Evolutionary conservation across 2,329 filamentous ascomycete species (phyloP).

Genomic region (Talaromyces sp.): DNA sequence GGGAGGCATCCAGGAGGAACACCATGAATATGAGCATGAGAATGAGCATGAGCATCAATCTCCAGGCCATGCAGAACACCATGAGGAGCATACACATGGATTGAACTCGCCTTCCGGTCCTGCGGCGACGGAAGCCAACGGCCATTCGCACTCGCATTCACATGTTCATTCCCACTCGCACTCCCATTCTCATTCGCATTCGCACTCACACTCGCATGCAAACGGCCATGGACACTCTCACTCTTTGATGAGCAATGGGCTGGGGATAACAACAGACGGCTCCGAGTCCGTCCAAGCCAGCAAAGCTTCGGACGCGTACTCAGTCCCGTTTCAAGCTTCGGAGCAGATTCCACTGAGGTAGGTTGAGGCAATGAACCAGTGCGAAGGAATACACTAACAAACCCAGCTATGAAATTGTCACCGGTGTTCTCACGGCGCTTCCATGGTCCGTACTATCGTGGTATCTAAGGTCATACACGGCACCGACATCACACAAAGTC

Average conservation of each 20-base stretch:
- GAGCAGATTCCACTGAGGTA: slow-evolving; percentile 8
- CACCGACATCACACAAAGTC: slow-evolving; percentile 12
- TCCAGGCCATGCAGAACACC: not conserved
- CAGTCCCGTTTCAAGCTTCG: slow-evolving; percentile 6
- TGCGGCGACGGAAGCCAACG: slow-evolving; percentile 20
- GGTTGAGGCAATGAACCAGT: not conserved
- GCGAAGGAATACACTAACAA: slow-evolving; percentile 14
- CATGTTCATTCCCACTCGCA: slow-evolving; percentile 1
- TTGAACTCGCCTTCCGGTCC: not conserved
- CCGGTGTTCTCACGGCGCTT: slow-evolving; percentile 39
- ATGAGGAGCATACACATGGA: not conserved
- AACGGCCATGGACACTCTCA: not conserved
- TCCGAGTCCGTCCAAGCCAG: slow-evolving; percentile 2
- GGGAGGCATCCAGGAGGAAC: slow-evolving; percentile 19
- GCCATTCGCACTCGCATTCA: slow-evolving; percentile 16
- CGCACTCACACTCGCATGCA: not conserved
- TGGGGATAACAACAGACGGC: not conserved
- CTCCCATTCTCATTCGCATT: slow-evolving; percentile 1
- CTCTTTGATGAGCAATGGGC: not conserved
- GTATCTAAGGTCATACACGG: slow-evolving; percentile 24
- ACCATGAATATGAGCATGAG: slow-evolving; percentile 22
- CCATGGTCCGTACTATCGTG: slow-evolving; percentile 34
- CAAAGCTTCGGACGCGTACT: slow-evolving; percentile 9
- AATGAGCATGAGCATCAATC: slow-evolving; percentile 22
- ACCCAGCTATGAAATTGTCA: slow-evolving; percentile 42